phyloP scores from a whole-genome alignment of 2,329 filamentous ascomycete species.

The Cadophora gregata region DNA sequence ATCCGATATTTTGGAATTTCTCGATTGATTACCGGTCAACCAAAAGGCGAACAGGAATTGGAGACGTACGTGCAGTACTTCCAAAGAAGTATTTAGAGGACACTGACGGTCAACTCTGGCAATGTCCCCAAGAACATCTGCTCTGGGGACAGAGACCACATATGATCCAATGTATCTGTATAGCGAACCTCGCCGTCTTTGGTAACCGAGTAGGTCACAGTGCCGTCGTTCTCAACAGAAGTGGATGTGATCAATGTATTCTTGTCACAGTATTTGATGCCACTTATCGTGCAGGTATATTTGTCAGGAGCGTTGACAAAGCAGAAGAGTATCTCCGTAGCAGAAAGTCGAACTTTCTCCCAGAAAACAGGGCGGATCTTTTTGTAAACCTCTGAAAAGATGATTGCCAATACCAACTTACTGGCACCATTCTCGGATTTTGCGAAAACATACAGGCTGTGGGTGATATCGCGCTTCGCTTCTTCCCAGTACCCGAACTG shows the following conservation, averaged over 20 bases:
- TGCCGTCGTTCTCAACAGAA: not conserved
- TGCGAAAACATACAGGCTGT: too few relatives aligned
- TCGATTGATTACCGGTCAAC: too few relatives aligned
- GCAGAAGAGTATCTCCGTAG: not conserved
- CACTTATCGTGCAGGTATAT: not conserved
- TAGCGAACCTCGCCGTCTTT: not conserved
- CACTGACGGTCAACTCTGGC: not conserved
- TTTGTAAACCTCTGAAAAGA: not conserved
- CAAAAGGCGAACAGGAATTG: too few relatives aligned
- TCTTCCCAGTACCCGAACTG: not conserved
- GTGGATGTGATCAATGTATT: not conserved
- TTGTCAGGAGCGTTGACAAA: not conserved
- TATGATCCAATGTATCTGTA: not conserved
- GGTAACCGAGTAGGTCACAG: not conserved
- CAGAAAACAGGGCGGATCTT: not conserved
- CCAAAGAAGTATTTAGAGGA: too few relatives aligned
- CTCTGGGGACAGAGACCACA: not conserved
- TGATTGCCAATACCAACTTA: not conserved
- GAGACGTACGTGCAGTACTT: too few relatives aligned
- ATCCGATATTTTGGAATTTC: too few relatives aligned
- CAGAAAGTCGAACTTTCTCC: not conserved
- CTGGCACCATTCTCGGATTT: not conserved
- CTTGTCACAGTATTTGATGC: not conserved
- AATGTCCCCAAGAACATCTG: not conserved
- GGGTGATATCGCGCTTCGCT: not conserved